Conservation (phyloP, 306 rosid species). For the Mucuna pruriens region DNA sequence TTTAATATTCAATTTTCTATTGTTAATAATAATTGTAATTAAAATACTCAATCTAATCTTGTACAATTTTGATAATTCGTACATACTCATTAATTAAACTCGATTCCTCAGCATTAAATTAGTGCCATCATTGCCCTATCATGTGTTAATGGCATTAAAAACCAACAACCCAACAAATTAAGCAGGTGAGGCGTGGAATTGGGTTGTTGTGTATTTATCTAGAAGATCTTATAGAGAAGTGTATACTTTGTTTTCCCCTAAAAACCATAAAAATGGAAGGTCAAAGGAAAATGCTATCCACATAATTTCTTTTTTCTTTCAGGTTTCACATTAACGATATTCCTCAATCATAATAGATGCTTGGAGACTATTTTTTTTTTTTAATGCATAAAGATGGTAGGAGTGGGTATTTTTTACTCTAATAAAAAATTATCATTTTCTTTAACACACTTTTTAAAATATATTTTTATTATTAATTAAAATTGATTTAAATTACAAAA, state of each 20-base stretch:
- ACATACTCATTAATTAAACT: conserved; percentile 12
- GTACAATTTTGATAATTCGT: neutral
- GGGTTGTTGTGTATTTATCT: neutral
- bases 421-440: too few species aligned
- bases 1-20: neutral
- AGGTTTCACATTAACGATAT: too few species aligned
- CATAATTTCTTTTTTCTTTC: too few species aligned
- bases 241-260: neutral
- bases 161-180: conserved; percentile 8
- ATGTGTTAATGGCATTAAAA: conserved; percentile 5
- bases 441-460: too few species aligned
- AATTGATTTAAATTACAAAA: too few species aligned
- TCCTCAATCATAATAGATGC: too few species aligned
- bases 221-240: neutral
- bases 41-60: neutral
- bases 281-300: too few species aligned
- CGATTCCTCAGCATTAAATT: conserved; percentile 9
- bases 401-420: too few species aligned
- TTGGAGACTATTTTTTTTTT: too few species aligned
- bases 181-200: conserved; percentile 7
- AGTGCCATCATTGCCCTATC: neutral
- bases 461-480: too few species aligned
- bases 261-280: too few species aligned
- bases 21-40: neutral
- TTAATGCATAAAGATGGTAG: too few species aligned